A percentile compares a stretch with the other conserved stretches of the same genome.
Evolutionary conservation across 345 rosid genomes (phyloP).

Genomic region (Ricinus communis): DNA sequence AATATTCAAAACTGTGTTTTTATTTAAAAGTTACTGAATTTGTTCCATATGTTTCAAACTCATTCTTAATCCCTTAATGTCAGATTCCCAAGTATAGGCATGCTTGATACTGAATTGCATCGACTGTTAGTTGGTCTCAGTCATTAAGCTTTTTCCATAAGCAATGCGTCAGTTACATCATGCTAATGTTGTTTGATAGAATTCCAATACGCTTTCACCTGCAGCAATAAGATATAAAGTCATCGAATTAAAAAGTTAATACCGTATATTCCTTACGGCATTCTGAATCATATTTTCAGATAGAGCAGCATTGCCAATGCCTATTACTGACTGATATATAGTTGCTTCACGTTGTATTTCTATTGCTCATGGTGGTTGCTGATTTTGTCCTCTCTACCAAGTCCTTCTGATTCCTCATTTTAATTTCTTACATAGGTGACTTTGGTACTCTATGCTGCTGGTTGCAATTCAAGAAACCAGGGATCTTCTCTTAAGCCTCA

Average conservation of each 20-base stretch:
- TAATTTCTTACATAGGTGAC: conserved; percentile 47
- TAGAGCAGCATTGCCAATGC: not conserved
- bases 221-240: not conserved
- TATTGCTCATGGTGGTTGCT: conserved; percentile 3
- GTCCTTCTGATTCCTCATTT: conserved; percentile 8
- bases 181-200: not conserved
- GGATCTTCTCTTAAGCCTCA: conserved; percentile 80
- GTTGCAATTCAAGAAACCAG: conserved; percentile 52
- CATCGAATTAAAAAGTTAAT: not conserved
- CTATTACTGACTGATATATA: not conserved
- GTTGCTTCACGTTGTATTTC: not conserved
- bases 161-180: not conserved
- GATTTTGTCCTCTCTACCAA: conserved; percentile 9
- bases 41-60: not conserved
- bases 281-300: conserved; percentile 5
- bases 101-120: not conserved
- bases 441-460: conserved; percentile 54
- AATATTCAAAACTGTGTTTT: not conserved
- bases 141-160: not conserved
- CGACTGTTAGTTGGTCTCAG: not conserved
- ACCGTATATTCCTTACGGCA: not conserved
- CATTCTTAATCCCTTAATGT: not conserved
- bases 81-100: not conserved
- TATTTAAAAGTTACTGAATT: not conserved
- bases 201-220: not conserved